phyloP scores from a whole-genome alignment of 2,329 filamentous ascomycete species.

The Calonectria ilicicola region DNA sequence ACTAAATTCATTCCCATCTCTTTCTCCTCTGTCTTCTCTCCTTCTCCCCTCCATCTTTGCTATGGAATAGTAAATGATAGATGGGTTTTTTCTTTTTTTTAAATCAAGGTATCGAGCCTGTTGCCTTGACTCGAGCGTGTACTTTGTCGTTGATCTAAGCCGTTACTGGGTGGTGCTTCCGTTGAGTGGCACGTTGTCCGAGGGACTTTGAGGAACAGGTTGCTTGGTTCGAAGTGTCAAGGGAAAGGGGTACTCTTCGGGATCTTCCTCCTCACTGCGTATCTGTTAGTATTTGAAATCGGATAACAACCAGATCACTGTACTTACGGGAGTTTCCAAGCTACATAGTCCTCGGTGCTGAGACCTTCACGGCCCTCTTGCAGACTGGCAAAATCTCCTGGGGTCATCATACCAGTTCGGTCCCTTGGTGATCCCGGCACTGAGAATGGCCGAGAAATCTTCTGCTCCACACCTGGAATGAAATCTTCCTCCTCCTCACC shows the following conservation, averaged over 20 bases:
- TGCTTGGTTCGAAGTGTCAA: slow-evolving; percentile 68
- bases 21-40: slow-evolving; percentile 23
- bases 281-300: slow-evolving; percentile 32
- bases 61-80: slow-evolving; percentile 15
- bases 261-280: slow-evolving; percentile 89
- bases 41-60: slow-evolving; percentile 5
- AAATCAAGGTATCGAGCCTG: not conserved
- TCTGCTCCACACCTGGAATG: slow-evolving; percentile 92
- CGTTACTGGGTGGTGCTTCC: slow-evolving; percentile 26
- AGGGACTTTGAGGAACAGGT: slow-evolving; percentile 42
- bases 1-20: slow-evolving; percentile 22
- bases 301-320: not conserved
- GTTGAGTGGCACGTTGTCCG: slow-evolving; percentile 41
- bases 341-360: slow-evolving; percentile 96
- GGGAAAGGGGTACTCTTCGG: slow-evolving; percentile 75
- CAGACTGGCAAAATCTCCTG: slow-evolving; percentile 95
- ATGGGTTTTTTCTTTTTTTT: too few species aligned
- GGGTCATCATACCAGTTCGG: slow-evolving; percentile 97
- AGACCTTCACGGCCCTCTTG: slow-evolving; percentile 95
- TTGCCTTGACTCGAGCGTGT: not conserved
- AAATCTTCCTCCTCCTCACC: slow-evolving; percentile 87
- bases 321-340: slow-evolving; percentile 97
- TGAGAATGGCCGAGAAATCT: slow-evolving; percentile 94
- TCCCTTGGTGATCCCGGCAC: slow-evolving; percentile 94
- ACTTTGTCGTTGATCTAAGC: not conserved